phyloP scores from a whole-genome alignment of 768 basidiomycete species.

The Suillus bovinus region DNA sequence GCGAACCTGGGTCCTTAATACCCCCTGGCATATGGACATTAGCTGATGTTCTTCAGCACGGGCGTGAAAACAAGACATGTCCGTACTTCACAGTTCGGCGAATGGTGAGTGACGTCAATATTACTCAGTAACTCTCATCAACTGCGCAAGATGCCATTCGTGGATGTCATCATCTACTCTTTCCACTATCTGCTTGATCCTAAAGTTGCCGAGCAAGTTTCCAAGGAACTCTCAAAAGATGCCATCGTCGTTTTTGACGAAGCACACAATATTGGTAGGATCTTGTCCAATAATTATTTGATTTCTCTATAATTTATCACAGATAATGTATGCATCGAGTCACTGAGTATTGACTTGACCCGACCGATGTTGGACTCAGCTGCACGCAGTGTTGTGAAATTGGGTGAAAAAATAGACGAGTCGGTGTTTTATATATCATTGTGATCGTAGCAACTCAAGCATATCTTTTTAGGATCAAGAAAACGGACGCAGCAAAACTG shows the following conservation, averaged over 20 bases:
- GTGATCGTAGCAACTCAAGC: background rate
- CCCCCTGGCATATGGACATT: conserved; percentile 91
- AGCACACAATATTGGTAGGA: conserved; percentile 94
- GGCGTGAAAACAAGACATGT: conserved; percentile 81
- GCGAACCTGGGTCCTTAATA: conserved; percentile 80
- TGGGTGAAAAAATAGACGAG: conserved; percentile 96
- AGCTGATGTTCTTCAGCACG: conserved; percentile 89
- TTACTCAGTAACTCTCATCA: conserved; percentile 9
- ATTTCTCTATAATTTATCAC: conserved; percentile 11
- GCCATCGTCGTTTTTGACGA: conserved; percentile 99
- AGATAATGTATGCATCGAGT: conserved; percentile 99
- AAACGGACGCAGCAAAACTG: conserved; percentile 87
- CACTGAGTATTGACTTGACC: conserved; percentile 94
- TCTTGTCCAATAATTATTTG: background rate
- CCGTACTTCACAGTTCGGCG: conserved; percentile 96
- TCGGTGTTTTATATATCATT: conserved; percentile 37
- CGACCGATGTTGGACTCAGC: conserved; percentile 98
- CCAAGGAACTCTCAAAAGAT: conserved; percentile 96
- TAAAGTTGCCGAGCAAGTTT: conserved; percentile 98
- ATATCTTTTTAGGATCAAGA: conserved; percentile 73
- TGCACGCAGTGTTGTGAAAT: conserved; percentile 77
- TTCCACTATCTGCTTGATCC: conserved; percentile 99
- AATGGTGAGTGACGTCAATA: conserved; percentile 65
- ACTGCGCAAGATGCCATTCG: conserved; percentile 82
- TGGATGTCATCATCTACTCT: conserved; percentile 96